These are phyloP conservation scores for Lasiosphaeria miniovina DNA, from an alignment of 495 filamentous ascomycete genomes.

Conservation along the genomic window DNA sequence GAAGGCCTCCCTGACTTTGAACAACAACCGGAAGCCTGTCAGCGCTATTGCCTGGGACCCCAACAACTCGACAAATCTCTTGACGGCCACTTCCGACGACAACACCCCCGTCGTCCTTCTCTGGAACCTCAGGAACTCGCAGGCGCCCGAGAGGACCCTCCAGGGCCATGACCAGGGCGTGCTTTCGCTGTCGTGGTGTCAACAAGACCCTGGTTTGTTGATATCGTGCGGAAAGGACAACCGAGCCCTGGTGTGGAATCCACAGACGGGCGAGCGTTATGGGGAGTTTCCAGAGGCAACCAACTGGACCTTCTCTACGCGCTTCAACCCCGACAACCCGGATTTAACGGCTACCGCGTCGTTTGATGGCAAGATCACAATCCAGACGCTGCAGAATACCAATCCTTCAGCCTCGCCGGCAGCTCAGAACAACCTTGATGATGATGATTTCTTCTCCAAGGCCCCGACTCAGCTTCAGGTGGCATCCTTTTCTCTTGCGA, in stretches of 20 bases:
- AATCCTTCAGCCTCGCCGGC: constrained; percentile 59
- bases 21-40: constrained; percentile 91
- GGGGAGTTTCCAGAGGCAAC: constrained; percentile 96
- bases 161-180: constrained; percentile 90
- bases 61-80: constrained; percentile 84
- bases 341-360: constrained; percentile 89
- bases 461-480: constrained; percentile 88
- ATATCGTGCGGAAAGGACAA: constrained; percentile 97
- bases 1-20: constrained; percentile 92
- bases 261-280: constrained; percentile 77
- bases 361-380: constrained; percentile 90
- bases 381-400: constrained; percentile 92
- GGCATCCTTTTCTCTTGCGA: constrained; percentile 77
- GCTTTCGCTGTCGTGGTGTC: constrained; percentile 93
- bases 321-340: constrained; percentile 92
- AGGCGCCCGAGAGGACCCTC: constrained; percentile 85
- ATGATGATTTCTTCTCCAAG: constrained; percentile 94
- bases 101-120: constrained; percentile 82
- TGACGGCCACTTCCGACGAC: constrained; percentile 91
- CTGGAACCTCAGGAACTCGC: constrained; percentile 95
- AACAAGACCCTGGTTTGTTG: constrained; percentile 83
- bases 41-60: constrained; percentile 98
- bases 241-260: constrained; percentile 92
- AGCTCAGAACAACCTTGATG: constrained; percentile 62
- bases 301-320: constrained; percentile 97